Evolutionary conservation across 805 yeast genomes (phyloP).

Genomic region (Kluyveromyces aestuarii): DNA sequence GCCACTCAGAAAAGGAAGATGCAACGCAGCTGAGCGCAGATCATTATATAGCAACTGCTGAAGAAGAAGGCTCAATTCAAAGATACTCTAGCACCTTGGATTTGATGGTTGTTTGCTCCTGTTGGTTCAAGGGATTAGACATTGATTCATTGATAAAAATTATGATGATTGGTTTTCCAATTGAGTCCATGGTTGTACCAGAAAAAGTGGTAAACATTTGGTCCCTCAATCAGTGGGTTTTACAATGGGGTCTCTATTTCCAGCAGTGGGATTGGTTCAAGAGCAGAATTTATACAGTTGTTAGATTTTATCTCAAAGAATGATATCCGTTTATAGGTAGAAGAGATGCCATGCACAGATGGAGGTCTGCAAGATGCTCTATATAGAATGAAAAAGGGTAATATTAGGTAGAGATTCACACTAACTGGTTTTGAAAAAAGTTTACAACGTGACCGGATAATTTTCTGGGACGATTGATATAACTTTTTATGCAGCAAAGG

Average conservation of each 20-base stretch:
- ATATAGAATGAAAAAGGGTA: conserved; percentile 44
- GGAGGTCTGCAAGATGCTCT: conserved; percentile 47
- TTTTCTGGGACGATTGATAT: too few species aligned
- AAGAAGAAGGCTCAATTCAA: too few species aligned
- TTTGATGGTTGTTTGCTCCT: conserved; percentile 35
- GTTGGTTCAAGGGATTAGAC: conserved; percentile 32
- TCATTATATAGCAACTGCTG: too few species aligned
- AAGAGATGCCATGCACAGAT: conserved; percentile 45
- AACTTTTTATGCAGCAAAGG: too few species aligned
- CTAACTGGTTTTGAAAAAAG: conserved; percentile 16
- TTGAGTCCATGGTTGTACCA: conserved; percentile 22
- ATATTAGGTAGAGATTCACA: conserved; percentile 57
- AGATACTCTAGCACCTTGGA: too few species aligned
- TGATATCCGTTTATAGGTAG: conserved; percentile 36
- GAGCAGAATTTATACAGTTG: conserved; percentile 38
- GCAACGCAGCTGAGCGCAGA: too few species aligned
- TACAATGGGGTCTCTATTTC: conserved; percentile 21
- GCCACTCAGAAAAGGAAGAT: too few species aligned
- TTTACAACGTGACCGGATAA: too few species aligned
- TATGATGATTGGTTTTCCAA: conserved; percentile 29
- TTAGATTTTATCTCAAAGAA: conserved; percentile 39
- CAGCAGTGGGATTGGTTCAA: conserved; percentile 35
- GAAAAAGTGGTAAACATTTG: conserved; percentile 8
- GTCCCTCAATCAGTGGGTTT: conserved; percentile 10
- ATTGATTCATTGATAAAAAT: conserved; percentile 26